These are phyloP conservation scores for Bombardia bombarda DNA, from an alignment of 495 filamentous ascomycete genomes.

Conservation along the genomic window DNA sequence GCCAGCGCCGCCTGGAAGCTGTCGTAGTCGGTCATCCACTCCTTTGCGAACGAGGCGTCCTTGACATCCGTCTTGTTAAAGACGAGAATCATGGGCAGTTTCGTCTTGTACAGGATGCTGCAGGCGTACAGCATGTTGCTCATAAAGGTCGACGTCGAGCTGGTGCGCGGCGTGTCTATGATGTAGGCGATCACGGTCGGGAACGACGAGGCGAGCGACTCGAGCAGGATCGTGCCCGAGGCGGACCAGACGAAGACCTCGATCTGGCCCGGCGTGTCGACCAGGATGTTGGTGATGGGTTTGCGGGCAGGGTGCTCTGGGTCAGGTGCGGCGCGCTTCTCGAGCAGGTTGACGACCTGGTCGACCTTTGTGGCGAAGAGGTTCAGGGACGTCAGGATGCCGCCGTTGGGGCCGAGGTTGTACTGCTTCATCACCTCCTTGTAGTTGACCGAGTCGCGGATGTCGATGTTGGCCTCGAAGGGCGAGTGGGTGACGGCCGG, in stretches of 20 bases:
- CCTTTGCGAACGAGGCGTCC: constrained; percentile 84
- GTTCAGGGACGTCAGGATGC: constrained; percentile 93
- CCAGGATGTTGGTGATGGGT: constrained; percentile 72
- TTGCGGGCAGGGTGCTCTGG: constrained; percentile 51
- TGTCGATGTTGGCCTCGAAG: constrained; percentile 98
- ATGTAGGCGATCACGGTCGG: constrained; percentile 96
- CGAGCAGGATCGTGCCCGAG: constrained; percentile 84
- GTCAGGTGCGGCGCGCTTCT: constrained; percentile 72
- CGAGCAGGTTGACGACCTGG: constrained; percentile 79
- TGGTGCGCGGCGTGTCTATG: constrained; percentile 89
- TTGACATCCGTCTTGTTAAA: constrained; percentile 98
- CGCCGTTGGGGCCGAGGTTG: constrained; percentile 94
- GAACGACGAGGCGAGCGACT: constrained; percentile 84
- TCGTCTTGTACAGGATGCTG: constrained; percentile 96
- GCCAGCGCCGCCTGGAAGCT: constrained; percentile 83
- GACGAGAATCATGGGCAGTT: constrained; percentile 93
- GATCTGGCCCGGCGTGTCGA: constrained; percentile 96
- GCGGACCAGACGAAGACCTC: constrained; percentile 98
- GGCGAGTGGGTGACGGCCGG: constrained; percentile 90
- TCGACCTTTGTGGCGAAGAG: constrained; percentile 97
- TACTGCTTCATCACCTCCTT: constrained; percentile 99
- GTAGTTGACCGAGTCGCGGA: constrained; percentile 97
- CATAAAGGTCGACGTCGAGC: constrained; percentile 95
- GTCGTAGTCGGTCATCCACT: constrained; percentile 99
- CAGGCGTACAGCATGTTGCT: constrained; percentile 99